Evolutionary conservation across 345 rosid genomes (phyloP).

Genomic region (Ailanthus altissimus): DNA sequence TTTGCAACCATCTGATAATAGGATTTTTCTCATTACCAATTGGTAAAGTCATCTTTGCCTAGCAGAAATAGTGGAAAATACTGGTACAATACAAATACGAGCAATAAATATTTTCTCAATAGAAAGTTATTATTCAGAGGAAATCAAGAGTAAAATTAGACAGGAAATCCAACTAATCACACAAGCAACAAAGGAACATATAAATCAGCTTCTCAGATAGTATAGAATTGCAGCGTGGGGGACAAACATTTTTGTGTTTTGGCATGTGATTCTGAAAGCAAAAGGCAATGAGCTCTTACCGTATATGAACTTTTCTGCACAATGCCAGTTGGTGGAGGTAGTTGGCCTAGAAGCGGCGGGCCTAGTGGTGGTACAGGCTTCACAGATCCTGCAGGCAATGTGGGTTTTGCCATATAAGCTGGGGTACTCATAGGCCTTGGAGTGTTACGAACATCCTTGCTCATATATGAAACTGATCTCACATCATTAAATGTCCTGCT

Average conservation of each 20-base stretch:
- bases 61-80: not conserved
- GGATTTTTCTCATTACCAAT: not conserved
- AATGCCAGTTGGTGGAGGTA: conserved; percentile 49
- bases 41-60: not conserved
- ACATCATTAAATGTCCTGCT: conserved; percentile 56
- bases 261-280: not conserved
- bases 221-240: not conserved
- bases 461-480: conserved; percentile 56
- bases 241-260: not conserved
- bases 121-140: not conserved
- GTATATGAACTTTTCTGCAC: conserved; percentile 49
- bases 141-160: conserved; percentile 4
- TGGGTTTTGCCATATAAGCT: conserved; percentile 53
- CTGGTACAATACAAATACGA: not conserved
- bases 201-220: conserved; percentile 3
- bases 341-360: conserved; percentile 43
- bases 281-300: conserved; percentile 45
- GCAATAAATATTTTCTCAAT: not conserved
- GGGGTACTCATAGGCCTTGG: conserved; percentile 49
- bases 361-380: conserved; percentile 52
- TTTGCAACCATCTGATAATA: not conserved
- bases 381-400: conserved; percentile 49
- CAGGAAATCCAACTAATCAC: not conserved
- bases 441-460: conserved; percentile 55
- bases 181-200: not conserved